phyloP scores from a whole-genome alignment of 495 filamentous ascomycete genomes.

The Neurospora intermedia region DNA sequence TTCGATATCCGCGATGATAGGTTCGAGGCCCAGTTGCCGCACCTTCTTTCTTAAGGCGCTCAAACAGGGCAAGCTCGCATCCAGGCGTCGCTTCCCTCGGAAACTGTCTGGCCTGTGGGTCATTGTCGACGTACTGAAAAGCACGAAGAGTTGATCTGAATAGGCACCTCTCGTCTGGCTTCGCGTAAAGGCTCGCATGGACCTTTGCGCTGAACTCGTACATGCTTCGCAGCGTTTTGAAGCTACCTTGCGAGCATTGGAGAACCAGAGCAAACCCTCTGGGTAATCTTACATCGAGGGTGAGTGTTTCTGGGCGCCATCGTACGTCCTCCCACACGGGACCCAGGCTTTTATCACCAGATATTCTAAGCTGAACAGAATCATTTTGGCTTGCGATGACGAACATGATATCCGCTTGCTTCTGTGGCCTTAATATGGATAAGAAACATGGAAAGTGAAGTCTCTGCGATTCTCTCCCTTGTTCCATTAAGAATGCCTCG shows the following conservation, averaged over 20 bases:
- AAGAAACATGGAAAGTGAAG: conserved; percentile 60
- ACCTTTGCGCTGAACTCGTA: conserved; percentile 70
- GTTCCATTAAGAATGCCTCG: conserved; percentile 57
- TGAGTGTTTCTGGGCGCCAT: conserved; percentile 55
- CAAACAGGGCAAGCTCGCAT: conserved; percentile 63
- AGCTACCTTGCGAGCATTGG: conserved; percentile 61
- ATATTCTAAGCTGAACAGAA: conserved; percentile 62
- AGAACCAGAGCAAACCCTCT: conserved; percentile 58
- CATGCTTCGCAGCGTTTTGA: conserved; percentile 65
- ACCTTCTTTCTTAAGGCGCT: conserved; percentile 47
- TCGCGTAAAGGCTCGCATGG: conserved; percentile 53
- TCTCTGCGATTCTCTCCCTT: conserved; percentile 50
- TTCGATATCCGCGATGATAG: conserved; percentile 64
- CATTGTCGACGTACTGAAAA: conserved; percentile 67
- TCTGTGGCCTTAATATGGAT: conserved; percentile 58
- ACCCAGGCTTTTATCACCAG: conserved; percentile 52
- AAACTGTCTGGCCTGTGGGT: conserved; percentile 52
- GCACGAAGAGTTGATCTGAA: conserved; percentile 54
- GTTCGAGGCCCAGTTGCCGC: conserved; percentile 57
- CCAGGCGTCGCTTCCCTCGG: conserved; percentile 58
- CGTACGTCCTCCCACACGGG: conserved; percentile 69
- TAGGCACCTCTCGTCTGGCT: conserved; percentile 52
- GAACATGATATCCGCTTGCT: conserved; percentile 54
- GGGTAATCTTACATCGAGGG: conserved; percentile 54
- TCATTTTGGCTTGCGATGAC: conserved; percentile 67